Evolutionary conservation across 352 stramenopile genomes (phyloP), one percentile per base, ranked within the genome.

Genomic region (Pythium volutum): DNA sequence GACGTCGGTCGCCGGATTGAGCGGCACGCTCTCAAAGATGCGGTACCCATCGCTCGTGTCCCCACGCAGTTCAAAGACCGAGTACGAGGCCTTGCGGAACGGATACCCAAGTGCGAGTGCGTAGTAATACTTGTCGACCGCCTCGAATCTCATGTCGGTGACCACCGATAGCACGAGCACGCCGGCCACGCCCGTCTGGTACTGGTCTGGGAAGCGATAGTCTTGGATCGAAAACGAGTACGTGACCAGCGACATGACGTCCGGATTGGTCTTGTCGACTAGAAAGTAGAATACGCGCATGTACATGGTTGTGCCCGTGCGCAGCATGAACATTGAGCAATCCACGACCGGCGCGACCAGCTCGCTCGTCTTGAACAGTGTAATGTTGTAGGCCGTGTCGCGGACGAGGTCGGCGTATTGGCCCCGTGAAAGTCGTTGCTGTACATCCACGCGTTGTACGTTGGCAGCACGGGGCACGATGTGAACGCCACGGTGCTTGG

Each of bases 291-390:
- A 72, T 27, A 53, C 55, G 12, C 59, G 65, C 22, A 59, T 54
- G 52, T 45, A 64, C 23, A 39, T 55, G 18, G n/a, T 34, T 1
- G 38, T 50, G 16, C 25, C 45, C 9, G n/a, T 11, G 3, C 33
- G 42, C 55, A 62, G 10, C 5, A 52, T 49, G 47, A 26, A 20
- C 66, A 16, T 39, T 8, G 63, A 64, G 61, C 74, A 82, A 45
- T 79, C 74, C 16, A 82, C 69, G 1, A 86, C 45, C 0, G 74
- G 76, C 14, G 56, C 49, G 0, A 86, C 54, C 12, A 86, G 38
- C 23, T 83, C 72, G 54, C 66, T 50, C 0, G 66, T 55, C n/a
- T 55, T 54, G n/a, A 78, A 27, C 20, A 69, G 39, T 0, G 70
- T 64, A 42, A 78, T 36, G 41, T 77, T 71, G 56, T 79, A 82